Percentiles rank a stretch among this genome's conserved stretches.
Evolutionary conservation across 768 basidiomycete species (phyloP).

Genomic region (Polyporus arcularius): DNA sequence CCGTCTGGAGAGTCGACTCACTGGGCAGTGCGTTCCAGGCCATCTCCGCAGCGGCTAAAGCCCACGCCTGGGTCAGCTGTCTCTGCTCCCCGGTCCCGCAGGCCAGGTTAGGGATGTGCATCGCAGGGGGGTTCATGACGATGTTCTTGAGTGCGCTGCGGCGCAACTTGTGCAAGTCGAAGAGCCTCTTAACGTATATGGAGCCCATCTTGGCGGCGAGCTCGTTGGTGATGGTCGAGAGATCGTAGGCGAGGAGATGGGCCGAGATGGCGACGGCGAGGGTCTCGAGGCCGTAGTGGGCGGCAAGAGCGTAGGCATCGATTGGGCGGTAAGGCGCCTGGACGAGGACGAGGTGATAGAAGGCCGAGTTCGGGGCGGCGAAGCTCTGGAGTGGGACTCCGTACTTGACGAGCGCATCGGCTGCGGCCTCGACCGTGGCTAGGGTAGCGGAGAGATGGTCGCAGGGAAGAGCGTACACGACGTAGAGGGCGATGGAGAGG

Average conservation of each 20-base stretch:
- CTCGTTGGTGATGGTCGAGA: conserved; percentile 38
- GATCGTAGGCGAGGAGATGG: conserved; percentile 37
- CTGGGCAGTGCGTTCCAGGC: conserved; percentile 28
- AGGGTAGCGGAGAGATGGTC: conserved; percentile 24
- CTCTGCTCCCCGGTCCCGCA: conserved; percentile 24
- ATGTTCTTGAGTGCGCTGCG: conserved; percentile 35
- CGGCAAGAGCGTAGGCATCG: conserved; percentile 45
- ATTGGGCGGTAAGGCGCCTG: conserved; percentile 38
- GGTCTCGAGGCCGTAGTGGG: conserved; percentile 32
- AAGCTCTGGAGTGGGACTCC: conserved; percentile 24
- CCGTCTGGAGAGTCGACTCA: too few relatives aligned
- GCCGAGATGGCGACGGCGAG: conserved; percentile 41
- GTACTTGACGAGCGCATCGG: conserved; percentile 27
- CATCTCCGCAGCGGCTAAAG: conserved; percentile 27
- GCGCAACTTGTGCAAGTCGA: conserved; percentile 39
- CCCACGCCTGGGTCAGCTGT: conserved; percentile 30
- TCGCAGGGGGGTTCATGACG: conserved; percentile 27
- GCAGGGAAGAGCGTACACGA: conserved; percentile 31
- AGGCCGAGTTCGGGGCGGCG: conserved; percentile 28
- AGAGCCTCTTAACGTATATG: conserved; percentile 40
- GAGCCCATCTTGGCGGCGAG: conserved; percentile 40
- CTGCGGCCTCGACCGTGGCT: conserved; percentile 23
- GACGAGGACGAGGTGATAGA: conserved; percentile 36
- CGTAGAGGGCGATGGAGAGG: conserved; percentile 34
- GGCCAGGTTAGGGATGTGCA: conserved; percentile 22